Base-by-base conservation (phyloP, 495 filamentous ascomycete genomes). In the Oidiodendron maius region DNA sequence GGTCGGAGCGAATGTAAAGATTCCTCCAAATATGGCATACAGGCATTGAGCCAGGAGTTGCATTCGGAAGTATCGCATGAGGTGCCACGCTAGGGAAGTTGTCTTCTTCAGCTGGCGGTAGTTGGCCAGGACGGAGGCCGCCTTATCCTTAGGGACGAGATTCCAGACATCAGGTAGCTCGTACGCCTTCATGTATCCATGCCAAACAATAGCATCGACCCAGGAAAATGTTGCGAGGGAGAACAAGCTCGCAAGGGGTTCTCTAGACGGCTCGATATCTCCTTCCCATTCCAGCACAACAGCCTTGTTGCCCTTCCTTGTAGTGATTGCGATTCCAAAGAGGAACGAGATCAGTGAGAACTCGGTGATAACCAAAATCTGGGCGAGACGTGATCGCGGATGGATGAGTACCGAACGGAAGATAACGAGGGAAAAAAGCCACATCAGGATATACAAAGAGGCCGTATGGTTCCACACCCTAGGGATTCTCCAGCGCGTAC, bases 381-480 rank as follows among this genome's bases (percentile, higher is more conserved):
- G 69, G 12, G 80, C 72, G 39, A 78, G 60, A 15, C 70, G 63
- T n/a, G 82, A 82, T 24, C 63, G 65, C 1, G 91, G 86, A 65
- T 93, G 87, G 50, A 97, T 83, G 41, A 97, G 62, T 32, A 78
- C 81, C 25, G 91, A 94, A 32, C 94, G 86, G 71, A 97, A 93
- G 5, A 88, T 64, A 52, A 89, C 66, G 15, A 87, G 52, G 1
- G 76, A 72, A 58, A 91, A 82, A 25, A 91, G 57, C 87, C 93
- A 96, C 59, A 89, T 85, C 43, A 84, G 69, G 44, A 75, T 72
- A 63, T 99, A 99, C n/a, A 97, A 75, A 38, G 75, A 67, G 6
- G 89, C 83, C 0, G 94, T 97, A 64, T 99, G 93, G 54, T 89
- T 89, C 94, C 94, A 99, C 9, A 97, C 65, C 34, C 77, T 74